phyloP scores from a whole-genome alignment of 805 yeast species.

The Wilhelminamyces savonicus region DNA sequence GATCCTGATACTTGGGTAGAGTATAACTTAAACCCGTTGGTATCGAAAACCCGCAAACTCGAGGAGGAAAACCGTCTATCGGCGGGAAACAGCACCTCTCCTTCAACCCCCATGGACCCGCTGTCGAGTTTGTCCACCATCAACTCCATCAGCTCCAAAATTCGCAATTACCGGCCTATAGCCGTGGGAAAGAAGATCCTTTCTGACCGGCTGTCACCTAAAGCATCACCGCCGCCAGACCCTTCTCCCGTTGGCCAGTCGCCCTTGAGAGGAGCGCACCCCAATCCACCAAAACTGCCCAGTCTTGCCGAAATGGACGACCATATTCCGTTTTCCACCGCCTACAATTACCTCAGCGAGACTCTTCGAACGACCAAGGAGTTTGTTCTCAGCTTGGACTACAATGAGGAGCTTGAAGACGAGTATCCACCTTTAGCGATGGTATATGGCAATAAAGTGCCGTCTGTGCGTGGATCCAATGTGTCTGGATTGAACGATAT shows the following conservation, averaged over 20 bases:
- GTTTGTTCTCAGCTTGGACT: constrained; percentile 52
- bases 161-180: constrained; percentile 15
- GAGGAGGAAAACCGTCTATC: constrained; percentile 13
- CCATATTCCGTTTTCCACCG: constrained; percentile 44
- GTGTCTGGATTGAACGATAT: constrained; percentile 61
- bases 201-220: constrained; percentile 1
- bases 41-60: constrained; percentile 32
- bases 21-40: constrained; percentile 70
- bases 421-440: constrained; percentile 79
- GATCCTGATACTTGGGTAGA: constrained; percentile 77
- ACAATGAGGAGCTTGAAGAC: constrained; percentile 36
- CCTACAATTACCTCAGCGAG: constrained; percentile 56
- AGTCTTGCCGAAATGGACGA: too few species aligned
- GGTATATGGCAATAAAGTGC: constrained; percentile 75
- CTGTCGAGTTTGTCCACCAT: constrained; percentile 19
- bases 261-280: too few species aligned
- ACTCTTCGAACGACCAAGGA: constrained; percentile 55
- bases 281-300: too few species aligned
- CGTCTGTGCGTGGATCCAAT: constrained; percentile 77
- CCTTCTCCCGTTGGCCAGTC: too few species aligned
- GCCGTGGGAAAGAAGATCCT: not conserved
- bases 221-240: too few species aligned
- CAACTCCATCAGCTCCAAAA: constrained; percentile 19
- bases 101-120: not conserved
- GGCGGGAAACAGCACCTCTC: not conserved